These are phyloP conservation scores for Hypseocharis bilobata DNA, from an alignment of 441 rosid genomes.

Conservation along the genomic window DNA sequence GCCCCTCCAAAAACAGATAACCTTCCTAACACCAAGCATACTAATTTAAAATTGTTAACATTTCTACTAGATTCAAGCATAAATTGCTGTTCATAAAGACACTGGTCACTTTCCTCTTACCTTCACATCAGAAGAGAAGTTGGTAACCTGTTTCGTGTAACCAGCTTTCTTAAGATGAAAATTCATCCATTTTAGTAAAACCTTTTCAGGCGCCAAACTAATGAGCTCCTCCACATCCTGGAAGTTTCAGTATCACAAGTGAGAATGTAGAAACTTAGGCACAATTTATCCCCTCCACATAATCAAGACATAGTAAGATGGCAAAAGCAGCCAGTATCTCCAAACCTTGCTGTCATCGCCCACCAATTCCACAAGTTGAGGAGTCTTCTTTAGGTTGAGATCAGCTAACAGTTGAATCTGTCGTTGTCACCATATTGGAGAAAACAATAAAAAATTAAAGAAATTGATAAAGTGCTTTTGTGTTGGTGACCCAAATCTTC, in stretches of 20 bases:
- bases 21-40: background rate
- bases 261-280: background rate
- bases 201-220: conserved; percentile 88
- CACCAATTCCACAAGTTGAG: conserved; percentile 79
- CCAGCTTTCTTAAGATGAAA: conserved; percentile 93
- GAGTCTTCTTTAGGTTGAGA: conserved; percentile 89
- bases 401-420: conserved; percentile 96
- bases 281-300: background rate
- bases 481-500: too few species aligned
- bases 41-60: background rate
- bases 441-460: conserved; percentile 15
- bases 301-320: conserved; percentile 6
- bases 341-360: conserved; percentile 66
- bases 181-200: conserved; percentile 94
- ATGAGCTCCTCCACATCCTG: conserved; percentile 95
- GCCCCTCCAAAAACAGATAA: background rate
- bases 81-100: conserved; percentile 12
- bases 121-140: conserved; percentile 93
- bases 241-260: conserved; percentile 9
- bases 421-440: conserved; percentile 22
- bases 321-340: conserved; percentile 9
- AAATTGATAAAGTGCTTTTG: too few species aligned
- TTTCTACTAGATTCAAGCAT: background rate
- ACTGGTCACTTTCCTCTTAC: conserved; percentile 34
- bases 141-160: conserved; percentile 71